Conservation (phyloP, 306 rosid species). For the Chamaecrista fasciculata region DNA sequence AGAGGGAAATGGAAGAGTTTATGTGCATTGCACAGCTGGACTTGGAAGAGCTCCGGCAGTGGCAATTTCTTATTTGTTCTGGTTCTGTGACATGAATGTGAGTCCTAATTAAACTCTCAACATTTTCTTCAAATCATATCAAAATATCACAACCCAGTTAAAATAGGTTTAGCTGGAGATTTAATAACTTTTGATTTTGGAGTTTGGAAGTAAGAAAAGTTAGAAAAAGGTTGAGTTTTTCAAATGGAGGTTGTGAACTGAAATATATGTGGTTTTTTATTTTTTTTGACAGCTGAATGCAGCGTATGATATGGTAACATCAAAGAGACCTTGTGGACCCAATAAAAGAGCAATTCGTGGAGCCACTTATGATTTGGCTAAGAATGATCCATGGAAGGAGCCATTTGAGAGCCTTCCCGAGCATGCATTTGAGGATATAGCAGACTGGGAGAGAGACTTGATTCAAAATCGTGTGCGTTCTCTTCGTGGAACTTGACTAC, state of each 20-base stretch:
- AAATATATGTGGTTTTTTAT: constrained; percentile 15
- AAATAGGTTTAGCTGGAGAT: constrained; percentile 5
- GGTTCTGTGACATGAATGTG: constrained; percentile 82
- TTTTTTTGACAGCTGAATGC: constrained; percentile 55
- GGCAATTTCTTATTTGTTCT: constrained; percentile 82
- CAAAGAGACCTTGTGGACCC: constrained; percentile 93
- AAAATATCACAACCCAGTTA: no score
- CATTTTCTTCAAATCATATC: constrained; percentile 14
- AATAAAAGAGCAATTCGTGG: constrained; percentile 71
- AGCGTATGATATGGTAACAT: constrained; percentile 73
- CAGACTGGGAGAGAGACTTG: constrained; percentile 90
- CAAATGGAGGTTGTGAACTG: background rate
- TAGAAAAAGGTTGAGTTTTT: background rate
- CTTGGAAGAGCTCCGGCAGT: constrained; percentile 95
- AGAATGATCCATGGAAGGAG: constrained; percentile 84
- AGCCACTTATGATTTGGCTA: constrained; percentile 81
- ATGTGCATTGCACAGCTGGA: constrained; percentile 91
- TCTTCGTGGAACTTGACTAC: constrained; percentile 68
- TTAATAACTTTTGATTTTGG: background rate
- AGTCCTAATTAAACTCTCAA: constrained; percentile 35
- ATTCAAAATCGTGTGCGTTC: constrained; percentile 59
- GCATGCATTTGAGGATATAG: constrained; percentile 67
- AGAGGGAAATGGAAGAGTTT: constrained; percentile 77
- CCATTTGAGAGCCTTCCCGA: constrained; percentile 89
- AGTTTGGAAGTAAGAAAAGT: background rate